A percentile compares a stretch with the other conserved stretches of the same genome.
phyloP scores from a whole-genome alignment of 2,329 filamentous ascomycete species.

The Penicillium sp. region DNA sequence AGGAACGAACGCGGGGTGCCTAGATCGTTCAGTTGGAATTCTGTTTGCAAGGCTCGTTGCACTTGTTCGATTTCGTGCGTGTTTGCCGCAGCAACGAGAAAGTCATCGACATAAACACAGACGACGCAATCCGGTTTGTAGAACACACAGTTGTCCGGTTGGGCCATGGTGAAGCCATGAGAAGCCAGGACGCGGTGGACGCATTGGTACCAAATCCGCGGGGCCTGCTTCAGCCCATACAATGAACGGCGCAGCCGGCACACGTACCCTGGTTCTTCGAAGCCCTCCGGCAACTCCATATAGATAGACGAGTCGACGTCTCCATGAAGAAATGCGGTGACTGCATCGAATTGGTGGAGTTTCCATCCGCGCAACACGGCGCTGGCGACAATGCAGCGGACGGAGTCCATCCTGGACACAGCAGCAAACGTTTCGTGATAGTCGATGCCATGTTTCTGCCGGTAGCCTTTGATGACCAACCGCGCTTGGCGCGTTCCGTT shows the following conservation, averaged over 20 bases:
- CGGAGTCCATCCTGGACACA: conserved; percentile 1
- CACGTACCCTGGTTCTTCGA: too few species aligned
- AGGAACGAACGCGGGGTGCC: conserved; percentile 3
- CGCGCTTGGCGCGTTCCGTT: conserved; percentile 1
- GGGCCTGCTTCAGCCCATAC: conserved; percentile 1
- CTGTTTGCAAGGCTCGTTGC: conserved; percentile 1
- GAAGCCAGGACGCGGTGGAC: conserved; percentile 3
- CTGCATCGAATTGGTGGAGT: too few species aligned
- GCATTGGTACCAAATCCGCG: not conserved
- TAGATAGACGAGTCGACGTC: too few species aligned
- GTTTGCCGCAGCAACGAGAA: conserved; percentile 1
- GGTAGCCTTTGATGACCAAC: conserved; percentile 5
- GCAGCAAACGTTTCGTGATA: conserved; percentile 1
- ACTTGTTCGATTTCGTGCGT: conserved; percentile 1
- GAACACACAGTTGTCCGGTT: not conserved
- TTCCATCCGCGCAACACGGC: too few species aligned
- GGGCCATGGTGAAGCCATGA: not conserved
- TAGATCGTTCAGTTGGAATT: conserved; percentile 1
- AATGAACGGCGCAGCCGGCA: not conserved
- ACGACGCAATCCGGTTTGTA: not conserved
- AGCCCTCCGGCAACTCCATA: too few species aligned
- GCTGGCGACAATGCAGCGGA: conserved; percentile 5
- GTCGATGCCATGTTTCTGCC: conserved; percentile 3
- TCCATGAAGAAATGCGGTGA: too few species aligned
- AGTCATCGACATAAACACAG: not conserved